Conservation (phyloP, 345 rosid species). For the Eucalyptus marginata region DNA sequence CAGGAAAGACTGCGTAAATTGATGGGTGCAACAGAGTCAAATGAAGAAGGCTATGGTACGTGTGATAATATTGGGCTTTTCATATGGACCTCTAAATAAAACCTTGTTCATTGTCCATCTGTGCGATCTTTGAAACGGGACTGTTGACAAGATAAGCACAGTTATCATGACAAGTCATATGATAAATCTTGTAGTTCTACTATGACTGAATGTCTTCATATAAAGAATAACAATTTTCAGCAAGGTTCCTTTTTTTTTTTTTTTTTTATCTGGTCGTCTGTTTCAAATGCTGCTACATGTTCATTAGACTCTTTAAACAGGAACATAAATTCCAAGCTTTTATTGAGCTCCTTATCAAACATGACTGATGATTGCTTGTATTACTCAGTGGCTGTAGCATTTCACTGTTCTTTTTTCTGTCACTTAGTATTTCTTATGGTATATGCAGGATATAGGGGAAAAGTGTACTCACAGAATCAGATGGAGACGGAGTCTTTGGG, state of each 20-base stretch:
- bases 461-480: constrained; percentile 33
- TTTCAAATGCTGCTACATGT: neutral
- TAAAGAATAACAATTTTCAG: neutral
- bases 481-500: constrained; percentile 17
- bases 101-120: neutral
- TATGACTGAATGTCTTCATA: neutral
- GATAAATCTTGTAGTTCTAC: neutral
- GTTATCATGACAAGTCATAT: neutral
- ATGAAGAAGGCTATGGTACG: constrained; percentile 42
- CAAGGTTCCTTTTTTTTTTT: neutral
- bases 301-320: neutral
- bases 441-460: constrained; percentile 45
- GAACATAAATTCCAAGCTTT: neutral
- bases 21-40: constrained; percentile 27
- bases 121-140: neutral
- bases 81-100: neutral
- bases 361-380: neutral
- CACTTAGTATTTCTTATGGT: neutral
- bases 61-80: neutral
- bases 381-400: neutral
- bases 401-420: neutral
- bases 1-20: constrained; percentile 61
- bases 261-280: neutral
- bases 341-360: neutral
- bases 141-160: neutral